Evolutionary conservation across 1,139 yeast genomes (phyloP), one percentile per base, ranked within the genome.

Genomic region (Candida neerlandica): DNA sequence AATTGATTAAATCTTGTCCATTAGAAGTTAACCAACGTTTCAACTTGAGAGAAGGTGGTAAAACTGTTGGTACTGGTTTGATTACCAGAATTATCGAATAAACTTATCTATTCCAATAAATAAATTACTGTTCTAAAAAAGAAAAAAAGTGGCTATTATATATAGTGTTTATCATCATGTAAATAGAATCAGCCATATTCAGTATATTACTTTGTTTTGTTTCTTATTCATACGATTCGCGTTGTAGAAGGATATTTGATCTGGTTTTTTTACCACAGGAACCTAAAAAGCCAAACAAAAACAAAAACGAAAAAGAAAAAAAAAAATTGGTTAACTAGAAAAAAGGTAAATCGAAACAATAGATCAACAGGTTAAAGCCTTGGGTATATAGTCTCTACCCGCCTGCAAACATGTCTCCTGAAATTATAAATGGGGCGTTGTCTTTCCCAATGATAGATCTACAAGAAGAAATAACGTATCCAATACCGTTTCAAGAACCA

Each of bases 41-140:
- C 87, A 94, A 94, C 85, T 83, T 94, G 71, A 95, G 99, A 85
- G 99, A 94, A 81, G 98, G 99, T 78, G 98, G 98, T 71, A 89
- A 86, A 79, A 94, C 99, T 58, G 98, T 94, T 61, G 99, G 97
- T 74, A 94, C 99, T 62, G 99, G 99, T 80, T 80, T 94, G 78
- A 84, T 94, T 63, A 94, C 99, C 65, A 87, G 96, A 78, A 87
- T 94, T 73, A 74, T 90, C 62, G 96, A 89, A 75, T 85, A 80
- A 60, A 21, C 29, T 12, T 37, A 19, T 14, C 35, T 33, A 33
- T 33, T 33, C 35, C 14, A 33, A 33, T 33, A 33, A 10, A 14
- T 33, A 14, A 1, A 16, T 14, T 21, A 15, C 38, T 14, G 11
- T 27, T 27, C 30, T 27, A 33, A 19, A 9, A 30, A 14, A 16